These are phyloP conservation scores for Lactarius hengduanensis DNA, from an alignment of 768 basidiomycete species.

Conservation along the genomic window DNA sequence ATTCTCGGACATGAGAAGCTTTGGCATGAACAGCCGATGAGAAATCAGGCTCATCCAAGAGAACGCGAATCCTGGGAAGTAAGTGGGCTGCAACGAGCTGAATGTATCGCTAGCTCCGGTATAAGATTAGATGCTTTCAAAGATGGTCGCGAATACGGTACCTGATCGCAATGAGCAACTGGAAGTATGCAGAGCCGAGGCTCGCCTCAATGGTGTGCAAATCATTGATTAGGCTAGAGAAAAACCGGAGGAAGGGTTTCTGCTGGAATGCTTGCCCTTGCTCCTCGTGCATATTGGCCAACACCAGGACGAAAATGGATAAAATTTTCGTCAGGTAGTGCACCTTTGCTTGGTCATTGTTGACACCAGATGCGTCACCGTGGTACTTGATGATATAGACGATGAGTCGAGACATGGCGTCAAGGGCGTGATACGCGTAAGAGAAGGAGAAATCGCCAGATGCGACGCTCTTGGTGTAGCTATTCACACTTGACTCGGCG, in stretches of 20 bases:
- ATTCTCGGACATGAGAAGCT: conserved; percentile 81
- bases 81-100: conserved; percentile 92
- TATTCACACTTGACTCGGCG: conserved; percentile 89
- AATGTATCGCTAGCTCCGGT: conserved; percentile 72
- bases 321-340: conserved; percentile 97
- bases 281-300: conserved; percentile 94
- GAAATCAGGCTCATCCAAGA: conserved; percentile 98
- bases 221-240: conserved; percentile 94
- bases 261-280: conserved; percentile 90
- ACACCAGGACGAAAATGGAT: conserved; percentile 93
- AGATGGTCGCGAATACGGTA: conserved; percentile 36
- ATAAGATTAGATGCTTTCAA: background rate
- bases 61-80: conserved; percentile 97
- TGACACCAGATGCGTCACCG: conserved; percentile 89
- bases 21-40: conserved; percentile 96
- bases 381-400: conserved; percentile 99
- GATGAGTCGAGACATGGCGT: conserved; percentile 92
- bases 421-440: conserved; percentile 86
- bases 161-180: conserved; percentile 85
- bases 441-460: conserved; percentile 68
- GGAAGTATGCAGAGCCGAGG: conserved; percentile 88
- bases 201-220: conserved; percentile 81
- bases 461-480: conserved; percentile 74
- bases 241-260: conserved; percentile 98
- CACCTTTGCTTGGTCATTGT: conserved; percentile 93